Percentiles rank a stretch among this genome's conserved stretches.
phyloP scores from a whole-genome alignment of 2,329 filamentous ascomycete genomes.

The Sclerotinia minor region DNA sequence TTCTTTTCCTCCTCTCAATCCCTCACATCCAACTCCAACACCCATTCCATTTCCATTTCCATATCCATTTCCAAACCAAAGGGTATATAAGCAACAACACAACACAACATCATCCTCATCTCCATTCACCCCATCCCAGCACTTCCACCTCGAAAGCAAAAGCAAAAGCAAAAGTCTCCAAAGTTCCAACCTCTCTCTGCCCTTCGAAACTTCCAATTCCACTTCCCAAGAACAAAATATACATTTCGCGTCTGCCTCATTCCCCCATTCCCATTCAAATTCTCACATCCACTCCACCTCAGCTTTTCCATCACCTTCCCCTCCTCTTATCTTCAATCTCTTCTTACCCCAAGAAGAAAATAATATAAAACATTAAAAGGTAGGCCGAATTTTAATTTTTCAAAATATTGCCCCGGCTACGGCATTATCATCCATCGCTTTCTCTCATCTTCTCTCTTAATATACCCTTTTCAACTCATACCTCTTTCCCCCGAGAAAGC shows the following conservation, averaged over 20 bases:
- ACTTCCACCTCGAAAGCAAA: not conserved
- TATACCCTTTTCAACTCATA: not conserved
- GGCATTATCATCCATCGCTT: not conserved
- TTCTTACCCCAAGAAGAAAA: constrained; percentile 7
- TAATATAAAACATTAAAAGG: constrained; percentile 23
- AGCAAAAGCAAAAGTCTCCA: not conserved
- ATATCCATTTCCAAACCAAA: constrained; percentile 19
- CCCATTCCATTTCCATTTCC: not conserved
- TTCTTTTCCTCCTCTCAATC: not conserved
- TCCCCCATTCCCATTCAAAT: not conserved
- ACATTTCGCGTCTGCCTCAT: not conserved
- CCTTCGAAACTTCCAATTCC: not conserved
- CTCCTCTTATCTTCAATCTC: not conserved
- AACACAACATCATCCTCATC: not conserved
- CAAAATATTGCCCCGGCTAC: constrained; percentile 1
- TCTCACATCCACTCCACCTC: not conserved
- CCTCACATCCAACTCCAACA: no score
- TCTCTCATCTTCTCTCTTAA: not conserved
- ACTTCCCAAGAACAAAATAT: constrained; percentile 8
- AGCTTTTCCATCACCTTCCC: not conserved
- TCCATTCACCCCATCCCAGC: not conserved
- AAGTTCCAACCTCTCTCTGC: not conserved
- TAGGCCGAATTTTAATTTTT: constrained; percentile 1
- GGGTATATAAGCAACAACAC: constrained; percentile 25
- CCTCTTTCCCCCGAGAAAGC: not conserved